These are phyloP conservation scores for Naganishia onofrii DNA, from an alignment of 768 basidiomycete species.

Conservation along the genomic window DNA sequence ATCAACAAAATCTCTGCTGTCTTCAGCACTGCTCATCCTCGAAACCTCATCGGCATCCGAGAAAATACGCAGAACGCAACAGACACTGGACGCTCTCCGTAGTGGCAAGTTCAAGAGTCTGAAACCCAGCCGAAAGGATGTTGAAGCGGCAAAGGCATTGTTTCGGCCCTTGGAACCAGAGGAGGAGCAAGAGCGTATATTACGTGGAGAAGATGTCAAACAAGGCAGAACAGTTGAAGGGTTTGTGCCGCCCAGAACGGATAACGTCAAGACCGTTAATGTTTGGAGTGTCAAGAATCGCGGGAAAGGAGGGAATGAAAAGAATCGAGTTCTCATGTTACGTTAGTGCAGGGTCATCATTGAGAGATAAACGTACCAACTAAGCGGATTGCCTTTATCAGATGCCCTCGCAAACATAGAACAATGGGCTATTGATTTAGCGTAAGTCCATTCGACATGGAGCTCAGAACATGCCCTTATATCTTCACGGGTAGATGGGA, in stretches of 20 bases:
- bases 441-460: slow-evolving; percentile 55
- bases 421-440: slow-evolving; percentile 83
- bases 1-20: slow-evolving; percentile 57
- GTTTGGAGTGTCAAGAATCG: slow-evolving; percentile 63
- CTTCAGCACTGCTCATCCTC: slow-evolving; percentile 75
- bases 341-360: slow-evolving; percentile 46
- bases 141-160: slow-evolving; percentile 55
- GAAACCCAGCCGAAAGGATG: slow-evolving; percentile 55
- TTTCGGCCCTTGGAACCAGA: slow-evolving; percentile 53
- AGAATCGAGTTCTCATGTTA: slow-evolving; percentile 69
- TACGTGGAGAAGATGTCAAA: slow-evolving; percentile 2
- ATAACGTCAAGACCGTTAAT: slow-evolving; percentile 34
- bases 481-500: slow-evolving; percentile 64
- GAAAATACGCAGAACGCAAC: slow-evolving; percentile 62
- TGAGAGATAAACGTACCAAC: neutral
- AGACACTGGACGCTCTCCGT: slow-evolving; percentile 67
- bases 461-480: neutral
- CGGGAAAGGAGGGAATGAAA: slow-evolving; percentile 56
- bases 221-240: slow-evolving; percentile 17
- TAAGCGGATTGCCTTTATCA: slow-evolving; percentile 2
- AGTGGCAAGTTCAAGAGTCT: slow-evolving; percentile 68
- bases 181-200: slow-evolving; percentile 1
- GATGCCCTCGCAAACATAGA: slow-evolving; percentile 79
- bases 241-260: slow-evolving; percentile 43
- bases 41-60: slow-evolving; percentile 68